Evolutionary conservation across 1,139 yeast genomes (phyloP).

Genomic region (Debaryomycetaceae sp.): DNA sequence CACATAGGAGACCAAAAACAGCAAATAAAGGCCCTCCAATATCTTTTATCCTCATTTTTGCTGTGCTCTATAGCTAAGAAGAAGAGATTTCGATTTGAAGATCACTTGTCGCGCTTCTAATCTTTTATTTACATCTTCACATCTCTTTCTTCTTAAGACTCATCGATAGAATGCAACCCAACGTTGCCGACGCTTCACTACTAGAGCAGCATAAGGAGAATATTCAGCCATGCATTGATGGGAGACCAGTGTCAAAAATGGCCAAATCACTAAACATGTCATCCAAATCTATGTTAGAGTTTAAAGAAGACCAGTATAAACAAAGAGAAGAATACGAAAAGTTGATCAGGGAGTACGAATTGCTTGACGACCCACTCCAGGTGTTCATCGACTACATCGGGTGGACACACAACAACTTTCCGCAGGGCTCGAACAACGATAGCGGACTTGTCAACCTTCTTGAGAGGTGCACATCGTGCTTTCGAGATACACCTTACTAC

Average conservation of each 20-base stretch:
- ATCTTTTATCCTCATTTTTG: not conserved
- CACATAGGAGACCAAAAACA: not conserved
- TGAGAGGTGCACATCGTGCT: slow-evolving; percentile 70
- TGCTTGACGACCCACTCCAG: slow-evolving; percentile 79
- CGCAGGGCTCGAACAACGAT: slow-evolving; percentile 64
- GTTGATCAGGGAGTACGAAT: slow-evolving; percentile 44
- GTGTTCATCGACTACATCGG: slow-evolving; percentile 65
- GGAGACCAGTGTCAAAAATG: slow-evolving; percentile 65
- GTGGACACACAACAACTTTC: slow-evolving; percentile 68
- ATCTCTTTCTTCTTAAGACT: not conserved
- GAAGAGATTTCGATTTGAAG: not conserved
- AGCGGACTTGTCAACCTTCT: slow-evolving; percentile 65
- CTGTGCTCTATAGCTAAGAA: not conserved
- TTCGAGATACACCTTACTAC: slow-evolving; percentile 63
- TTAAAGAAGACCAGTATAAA: slow-evolving; percentile 23
- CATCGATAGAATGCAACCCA: slow-evolving; percentile 5
- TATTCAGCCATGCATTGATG: slow-evolving; percentile 64
- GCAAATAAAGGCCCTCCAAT: not conserved
- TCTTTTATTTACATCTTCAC: not conserved
- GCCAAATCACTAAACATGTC: slow-evolving; percentile 38
- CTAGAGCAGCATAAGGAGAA: slow-evolving; percentile 80
- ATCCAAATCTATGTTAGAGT: slow-evolving; percentile 12
- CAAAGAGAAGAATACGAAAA: slow-evolving; percentile 45
- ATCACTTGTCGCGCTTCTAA: not conserved
- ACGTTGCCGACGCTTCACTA: slow-evolving; percentile 38